Evolutionary conservation across 1,139 yeast species (phyloP).

Genomic region (Trichomonascaceae sp.): DNA sequence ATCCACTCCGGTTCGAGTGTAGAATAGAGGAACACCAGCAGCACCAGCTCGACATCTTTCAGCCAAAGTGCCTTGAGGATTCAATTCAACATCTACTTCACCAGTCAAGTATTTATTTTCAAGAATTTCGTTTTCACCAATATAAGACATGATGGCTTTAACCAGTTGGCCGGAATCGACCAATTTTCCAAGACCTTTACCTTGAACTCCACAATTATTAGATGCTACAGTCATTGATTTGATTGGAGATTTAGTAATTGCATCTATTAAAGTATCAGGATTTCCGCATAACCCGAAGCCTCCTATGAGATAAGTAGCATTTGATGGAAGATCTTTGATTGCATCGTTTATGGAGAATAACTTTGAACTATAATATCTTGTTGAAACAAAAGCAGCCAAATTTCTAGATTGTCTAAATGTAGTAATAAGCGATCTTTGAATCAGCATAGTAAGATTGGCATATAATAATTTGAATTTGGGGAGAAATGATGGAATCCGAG

Average conservation of each 20-base stretch:
- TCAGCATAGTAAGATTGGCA: too few species aligned
- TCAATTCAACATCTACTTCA: conserved; percentile 40
- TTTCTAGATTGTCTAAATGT: neutral
- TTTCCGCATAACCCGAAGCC: conserved; percentile 48
- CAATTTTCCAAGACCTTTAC: conserved; percentile 40
- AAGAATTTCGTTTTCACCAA: conserved; percentile 43
- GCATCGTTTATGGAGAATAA: conserved; percentile 4
- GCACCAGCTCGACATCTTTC: conserved; percentile 45
- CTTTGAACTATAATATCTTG: neutral
- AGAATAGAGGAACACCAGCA: conserved; percentile 47
- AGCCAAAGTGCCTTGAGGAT: conserved; percentile 50
- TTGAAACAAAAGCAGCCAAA: neutral
- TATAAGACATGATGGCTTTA: conserved; percentile 42
- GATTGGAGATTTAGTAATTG: conserved; percentile 33
- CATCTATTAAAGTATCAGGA: conserved; percentile 39
- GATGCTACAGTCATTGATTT: conserved; percentile 41
- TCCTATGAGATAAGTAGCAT: conserved; percentile 35
- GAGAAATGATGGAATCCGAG: neutral
- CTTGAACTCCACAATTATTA: conserved; percentile 48
- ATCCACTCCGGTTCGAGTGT: conserved; percentile 45
- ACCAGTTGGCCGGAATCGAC: conserved; percentile 40
- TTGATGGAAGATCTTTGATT: conserved; percentile 3
- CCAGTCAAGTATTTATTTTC: conserved; percentile 40
- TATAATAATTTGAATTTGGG: too few species aligned
- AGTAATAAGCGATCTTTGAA: neutral